Conservation (phyloP, 352 stramenopile species). For the Phytophthora europaea region DNA sequence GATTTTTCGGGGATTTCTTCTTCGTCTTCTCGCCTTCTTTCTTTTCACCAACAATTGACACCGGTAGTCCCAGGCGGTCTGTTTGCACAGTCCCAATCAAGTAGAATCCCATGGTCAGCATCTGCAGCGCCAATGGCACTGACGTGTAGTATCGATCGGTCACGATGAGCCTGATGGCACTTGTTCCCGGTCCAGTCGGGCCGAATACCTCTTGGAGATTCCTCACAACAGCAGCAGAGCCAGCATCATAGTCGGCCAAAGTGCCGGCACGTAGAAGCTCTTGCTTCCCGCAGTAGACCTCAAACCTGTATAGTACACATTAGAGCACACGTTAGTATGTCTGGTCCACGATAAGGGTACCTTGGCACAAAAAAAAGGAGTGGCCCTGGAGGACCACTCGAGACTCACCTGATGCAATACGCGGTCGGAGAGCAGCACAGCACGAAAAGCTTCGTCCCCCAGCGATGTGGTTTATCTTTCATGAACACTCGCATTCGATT, state of each 20-base stretch:
- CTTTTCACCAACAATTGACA: background rate
- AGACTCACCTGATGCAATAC: too few species aligned
- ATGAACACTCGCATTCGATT: background rate
- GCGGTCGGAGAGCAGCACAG: background rate
- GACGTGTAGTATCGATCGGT: slow-evolving; percentile 12
- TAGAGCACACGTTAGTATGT: background rate
- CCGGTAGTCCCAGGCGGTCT: background rate
- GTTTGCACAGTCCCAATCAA: background rate
- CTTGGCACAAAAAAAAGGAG: background rate
- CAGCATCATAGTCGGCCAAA: background rate
- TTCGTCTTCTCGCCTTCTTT: background rate
- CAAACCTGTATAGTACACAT: background rate
- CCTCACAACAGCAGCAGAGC: background rate
- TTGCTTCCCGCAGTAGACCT: slow-evolving; percentile 6
- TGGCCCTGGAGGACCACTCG: too few species aligned
- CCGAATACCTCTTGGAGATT: background rate
- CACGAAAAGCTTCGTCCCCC: background rate
- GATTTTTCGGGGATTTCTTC: background rate
- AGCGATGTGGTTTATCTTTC: background rate
- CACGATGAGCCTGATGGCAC: slow-evolving; percentile 1
- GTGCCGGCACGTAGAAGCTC: background rate
- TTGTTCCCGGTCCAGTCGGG: background rate
- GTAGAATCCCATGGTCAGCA: slow-evolving; percentile 9
- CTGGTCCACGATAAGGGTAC: background rate
- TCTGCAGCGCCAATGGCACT: background rate